phyloP scores from a whole-genome alignment of 805 yeast species.

The Blastobotrys mokoenaii region DNA sequence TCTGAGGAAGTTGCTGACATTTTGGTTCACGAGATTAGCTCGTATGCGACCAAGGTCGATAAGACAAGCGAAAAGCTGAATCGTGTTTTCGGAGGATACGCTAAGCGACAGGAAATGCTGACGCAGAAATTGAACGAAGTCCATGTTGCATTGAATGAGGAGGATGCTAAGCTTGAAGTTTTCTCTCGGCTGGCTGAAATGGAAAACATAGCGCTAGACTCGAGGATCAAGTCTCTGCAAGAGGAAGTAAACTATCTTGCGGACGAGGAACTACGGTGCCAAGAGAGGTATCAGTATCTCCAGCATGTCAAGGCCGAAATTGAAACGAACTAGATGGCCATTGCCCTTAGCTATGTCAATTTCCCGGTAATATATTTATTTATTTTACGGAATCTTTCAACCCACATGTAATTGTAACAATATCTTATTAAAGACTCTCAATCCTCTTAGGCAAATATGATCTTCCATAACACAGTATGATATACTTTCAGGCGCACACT shows the following conservation, averaged over 20 bases:
- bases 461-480: no score
- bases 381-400: no score
- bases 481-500: no score
- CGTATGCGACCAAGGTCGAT: constrained; percentile 26
- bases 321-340: no score
- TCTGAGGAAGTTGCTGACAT: neutral
- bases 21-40: constrained; percentile 10
- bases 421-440: no score
- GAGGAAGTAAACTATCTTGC: constrained; percentile 20
- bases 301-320: neutral
- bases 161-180: constrained; percentile 9
- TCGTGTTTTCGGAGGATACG: constrained; percentile 28
- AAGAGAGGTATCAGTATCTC: constrained; percentile 18
- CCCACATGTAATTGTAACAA: no score
- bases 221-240: constrained; percentile 16
- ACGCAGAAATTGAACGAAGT: constrained; percentile 15
- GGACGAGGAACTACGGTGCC: constrained; percentile 20
- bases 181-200: constrained; percentile 13
- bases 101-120: constrained; percentile 24
- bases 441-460: no score
- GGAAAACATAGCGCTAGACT: constrained; percentile 18
- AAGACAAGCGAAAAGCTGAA: constrained; percentile 18
- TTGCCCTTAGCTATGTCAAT: no score
- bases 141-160: constrained; percentile 8
- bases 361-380: no score